Conservation (phyloP, 179 eudicot species). For the Heliamphora pulchella region DNA sequence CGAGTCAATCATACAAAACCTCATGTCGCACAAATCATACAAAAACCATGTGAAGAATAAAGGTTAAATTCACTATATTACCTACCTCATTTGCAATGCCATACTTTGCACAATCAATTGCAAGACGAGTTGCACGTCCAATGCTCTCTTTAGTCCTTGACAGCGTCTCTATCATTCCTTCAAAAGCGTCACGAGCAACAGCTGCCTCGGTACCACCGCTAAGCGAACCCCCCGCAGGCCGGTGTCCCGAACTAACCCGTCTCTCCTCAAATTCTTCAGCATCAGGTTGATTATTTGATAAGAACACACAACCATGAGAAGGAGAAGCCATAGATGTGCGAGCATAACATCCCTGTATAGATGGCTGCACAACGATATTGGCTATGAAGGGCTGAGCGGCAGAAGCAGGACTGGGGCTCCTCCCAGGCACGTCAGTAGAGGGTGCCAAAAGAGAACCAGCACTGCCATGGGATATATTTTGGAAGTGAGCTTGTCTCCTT, state of each 20-base stretch:
- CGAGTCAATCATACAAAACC: not conserved
- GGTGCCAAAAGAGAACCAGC: constrained; percentile 26
- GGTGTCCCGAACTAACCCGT: constrained; percentile 47
- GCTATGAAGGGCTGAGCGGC: constrained; percentile 30
- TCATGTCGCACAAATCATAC: too few relatives aligned
- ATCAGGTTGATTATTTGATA: constrained; percentile 34
- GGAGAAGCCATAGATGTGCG: constrained; percentile 43
- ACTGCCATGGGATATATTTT: constrained; percentile 33
- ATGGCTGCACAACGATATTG: constrained; percentile 32
- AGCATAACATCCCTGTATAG: constrained; percentile 31
- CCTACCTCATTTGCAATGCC: constrained; percentile 92
- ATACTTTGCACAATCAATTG: constrained; percentile 94
- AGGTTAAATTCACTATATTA: not conserved
- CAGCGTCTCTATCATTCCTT: constrained; percentile 98
- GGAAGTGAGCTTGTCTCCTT: constrained; percentile 60
- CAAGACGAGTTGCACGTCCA: constrained; percentile 98
- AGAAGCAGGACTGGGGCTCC: constrained; percentile 45
- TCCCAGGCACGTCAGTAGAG: constrained; percentile 26
- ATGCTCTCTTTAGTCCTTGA: constrained; percentile 98
- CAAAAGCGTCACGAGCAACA: constrained; percentile 99
- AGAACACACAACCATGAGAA: constrained; percentile 27
- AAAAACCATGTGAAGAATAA: not conserved
- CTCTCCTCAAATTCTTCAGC: constrained; percentile 58
- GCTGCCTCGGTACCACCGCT: constrained; percentile 96
- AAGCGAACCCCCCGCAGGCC: constrained; percentile 50